Evolutionary conservation across 331 rosid species (phyloP).

Genomic region (Quercus tomentella): DNA sequence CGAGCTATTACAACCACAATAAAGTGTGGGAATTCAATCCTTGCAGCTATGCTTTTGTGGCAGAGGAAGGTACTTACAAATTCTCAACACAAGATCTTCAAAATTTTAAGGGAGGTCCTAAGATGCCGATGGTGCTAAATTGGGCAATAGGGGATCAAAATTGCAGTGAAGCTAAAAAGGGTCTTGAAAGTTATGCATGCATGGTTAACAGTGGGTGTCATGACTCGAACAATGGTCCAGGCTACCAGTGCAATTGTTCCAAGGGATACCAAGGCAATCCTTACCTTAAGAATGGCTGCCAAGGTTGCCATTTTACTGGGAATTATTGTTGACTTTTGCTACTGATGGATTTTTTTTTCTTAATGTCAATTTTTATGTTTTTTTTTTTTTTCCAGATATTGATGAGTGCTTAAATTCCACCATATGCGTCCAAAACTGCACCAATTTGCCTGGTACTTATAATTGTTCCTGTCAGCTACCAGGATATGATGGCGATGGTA

Average conservation of each 20-base stretch:
- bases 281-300: conserved; percentile 1
- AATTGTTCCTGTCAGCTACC: too few species aligned
- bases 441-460: too few species aligned
- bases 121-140: not conserved
- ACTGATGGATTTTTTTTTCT: too few species aligned
- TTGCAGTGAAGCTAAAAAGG: conserved; percentile 2
- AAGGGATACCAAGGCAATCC: too few species aligned
- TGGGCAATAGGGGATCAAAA: conserved; percentile 5
- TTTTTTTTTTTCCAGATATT: too few species aligned
- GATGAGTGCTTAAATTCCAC: too few species aligned
- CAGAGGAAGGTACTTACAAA: not conserved
- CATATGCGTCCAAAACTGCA: too few species aligned
- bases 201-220: not conserved
- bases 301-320: conserved; percentile 13
- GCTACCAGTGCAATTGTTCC: not conserved
- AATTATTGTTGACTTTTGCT: too few species aligned
- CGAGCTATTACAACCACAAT: not conserved
- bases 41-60: not conserved
- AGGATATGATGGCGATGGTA: too few species aligned
- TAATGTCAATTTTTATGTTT: too few species aligned
- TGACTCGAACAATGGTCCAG: not conserved
- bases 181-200: conserved; percentile 13
- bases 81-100: fast-evolving
- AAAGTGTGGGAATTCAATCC: not conserved
- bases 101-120: fast-evolving